Evolutionary conservation across 2,329 filamentous ascomycete species (phyloP), one percentile per base, ranked within the genome.

Genomic region (Fonsecaea pugnacius): DNA sequence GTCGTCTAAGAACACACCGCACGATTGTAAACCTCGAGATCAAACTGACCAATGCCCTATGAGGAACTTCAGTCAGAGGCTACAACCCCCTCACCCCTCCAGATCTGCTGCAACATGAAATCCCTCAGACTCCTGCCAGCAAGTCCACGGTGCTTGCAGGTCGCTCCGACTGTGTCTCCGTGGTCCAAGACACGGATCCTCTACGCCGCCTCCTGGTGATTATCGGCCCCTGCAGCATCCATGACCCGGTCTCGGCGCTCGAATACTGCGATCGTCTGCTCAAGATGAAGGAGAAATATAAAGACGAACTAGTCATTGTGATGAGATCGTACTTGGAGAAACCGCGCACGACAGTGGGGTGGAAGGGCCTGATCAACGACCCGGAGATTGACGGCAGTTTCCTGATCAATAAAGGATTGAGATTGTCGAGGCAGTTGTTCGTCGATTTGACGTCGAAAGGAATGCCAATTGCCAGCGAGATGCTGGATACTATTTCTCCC

Each of bases 281-380:
- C 80, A 80, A 83, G 59, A 82, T 97, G 54, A 87, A 92, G 65
- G 86, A 90, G 69, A 91, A 90, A 83, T 88, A 97, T 67, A 87
- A 88, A 67, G 83, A 87, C 72, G 93, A 98, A 76, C 85, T 99
- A 53, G 89, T 89, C 77, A 91, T 99, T 77, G 89, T 99, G 74
- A 99, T 99, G 95, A 91, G 95, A 73, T 92, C 93, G 75, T 99
- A 99, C 85, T 89, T 99, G 58, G 95, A 99, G 84, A 99, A 99
- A 85, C 95, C 95, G 48, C 89, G 95, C 67, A 99, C 95, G 56
- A 99, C 95, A 0, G 93, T 99, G 56, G 95, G 95, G 76, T 99
- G 95, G 95, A 99, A 99, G 82, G 95, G 95, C 58, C 84, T 99
- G 78, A 97, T 99, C 85, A 99, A 99, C 80, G 95, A 99, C 78